These are phyloP conservation scores for Avena eriantha DNA, from an alignment of 176 grass and related monocot genomes.

Conservation along the genomic window DNA sequence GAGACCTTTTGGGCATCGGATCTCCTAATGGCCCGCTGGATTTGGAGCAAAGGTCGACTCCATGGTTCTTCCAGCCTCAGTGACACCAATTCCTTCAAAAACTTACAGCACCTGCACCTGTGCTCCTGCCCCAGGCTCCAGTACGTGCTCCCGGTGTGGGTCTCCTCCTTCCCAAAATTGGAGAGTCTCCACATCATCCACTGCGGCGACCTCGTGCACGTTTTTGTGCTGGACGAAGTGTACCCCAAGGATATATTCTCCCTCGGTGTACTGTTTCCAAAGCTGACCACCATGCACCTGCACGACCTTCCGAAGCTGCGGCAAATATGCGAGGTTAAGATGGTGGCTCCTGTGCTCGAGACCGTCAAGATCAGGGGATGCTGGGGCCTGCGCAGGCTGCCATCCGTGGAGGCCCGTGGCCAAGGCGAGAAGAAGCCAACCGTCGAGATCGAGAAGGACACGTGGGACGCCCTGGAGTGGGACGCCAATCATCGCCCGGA, in stretches of 20 bases:
- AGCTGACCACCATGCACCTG: slow-evolving; percentile 33
- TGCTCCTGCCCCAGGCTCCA: slow-evolving; percentile 17
- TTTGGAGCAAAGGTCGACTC: neutral
- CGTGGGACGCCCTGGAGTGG: slow-evolving; percentile 42
- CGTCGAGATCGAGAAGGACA: slow-evolving; percentile 27
- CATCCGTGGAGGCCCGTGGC: neutral
- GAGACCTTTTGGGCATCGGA: slow-evolving; percentile 29
- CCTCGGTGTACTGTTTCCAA: neutral
- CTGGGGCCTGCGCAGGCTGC: slow-evolving; percentile 11
- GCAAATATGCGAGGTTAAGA: slow-evolving; percentile 15
- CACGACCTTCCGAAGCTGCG: slow-evolving; percentile 12
- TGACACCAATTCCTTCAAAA: accelerated
- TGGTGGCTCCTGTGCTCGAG: neutral
- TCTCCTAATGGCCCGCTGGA: neutral
- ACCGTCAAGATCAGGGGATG: slow-evolving; percentile 24
- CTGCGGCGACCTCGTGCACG: neutral
- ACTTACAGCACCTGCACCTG: neutral
- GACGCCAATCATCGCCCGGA: neutral
- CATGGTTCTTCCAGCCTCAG: neutral
- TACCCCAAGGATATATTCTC: accelerated
- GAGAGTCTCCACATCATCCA: slow-evolving; percentile 36
- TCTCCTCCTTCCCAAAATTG: neutral
- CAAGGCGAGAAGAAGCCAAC: neutral
- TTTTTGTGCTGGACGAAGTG: neutral
- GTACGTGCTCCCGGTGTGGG: neutral